Conservation (phyloP, 176 grass and related monocot species). For the Saccharum officinarum region DNA sequence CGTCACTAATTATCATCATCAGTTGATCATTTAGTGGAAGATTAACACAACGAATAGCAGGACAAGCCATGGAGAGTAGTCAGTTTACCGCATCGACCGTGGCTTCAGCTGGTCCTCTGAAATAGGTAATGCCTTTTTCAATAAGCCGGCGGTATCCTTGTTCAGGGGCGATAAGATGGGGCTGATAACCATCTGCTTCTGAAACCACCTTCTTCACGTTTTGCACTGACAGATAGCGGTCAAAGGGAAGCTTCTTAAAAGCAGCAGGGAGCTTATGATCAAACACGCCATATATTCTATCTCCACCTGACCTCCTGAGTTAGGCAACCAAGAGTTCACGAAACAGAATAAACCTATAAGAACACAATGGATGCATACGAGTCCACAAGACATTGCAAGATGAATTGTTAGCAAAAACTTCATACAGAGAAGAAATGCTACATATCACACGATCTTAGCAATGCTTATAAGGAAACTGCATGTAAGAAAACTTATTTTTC, state of each 20-base stretch:
- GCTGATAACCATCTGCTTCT: slow-evolving; percentile 81
- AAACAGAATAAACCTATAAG: neutral
- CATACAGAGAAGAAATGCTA: neutral
- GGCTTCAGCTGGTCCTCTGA: slow-evolving; percentile 70
- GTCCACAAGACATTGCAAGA: neutral
- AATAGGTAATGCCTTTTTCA: slow-evolving; percentile 39
- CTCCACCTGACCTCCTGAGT: slow-evolving; percentile 51
- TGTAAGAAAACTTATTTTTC: neutral
- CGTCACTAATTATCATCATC: neutral
- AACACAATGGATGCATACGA: neutral
- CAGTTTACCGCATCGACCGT: slow-evolving; percentile 66
- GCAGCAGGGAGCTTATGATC: slow-evolving; percentile 19
- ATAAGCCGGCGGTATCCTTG: slow-evolving; percentile 45
- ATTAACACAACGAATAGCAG: neutral
- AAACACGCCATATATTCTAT: slow-evolving; percentile 15
- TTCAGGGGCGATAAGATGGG: slow-evolving; percentile 79
- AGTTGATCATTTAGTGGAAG: neutral
- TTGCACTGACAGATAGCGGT: neutral
- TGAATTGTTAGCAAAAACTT: neutral
- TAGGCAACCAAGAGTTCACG: slow-evolving; percentile 22
- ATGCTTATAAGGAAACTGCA: neutral
- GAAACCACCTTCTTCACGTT: slow-evolving; percentile 34
- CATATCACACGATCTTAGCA: neutral
- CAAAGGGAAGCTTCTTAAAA: slow-evolving; percentile 24
- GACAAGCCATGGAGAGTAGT: neutral